Evolutionary conservation across 352 stramenopile genomes (phyloP), one percentile per base, ranked within the genome.

Genomic region (Phytopythium chamaehyphon): DNA sequence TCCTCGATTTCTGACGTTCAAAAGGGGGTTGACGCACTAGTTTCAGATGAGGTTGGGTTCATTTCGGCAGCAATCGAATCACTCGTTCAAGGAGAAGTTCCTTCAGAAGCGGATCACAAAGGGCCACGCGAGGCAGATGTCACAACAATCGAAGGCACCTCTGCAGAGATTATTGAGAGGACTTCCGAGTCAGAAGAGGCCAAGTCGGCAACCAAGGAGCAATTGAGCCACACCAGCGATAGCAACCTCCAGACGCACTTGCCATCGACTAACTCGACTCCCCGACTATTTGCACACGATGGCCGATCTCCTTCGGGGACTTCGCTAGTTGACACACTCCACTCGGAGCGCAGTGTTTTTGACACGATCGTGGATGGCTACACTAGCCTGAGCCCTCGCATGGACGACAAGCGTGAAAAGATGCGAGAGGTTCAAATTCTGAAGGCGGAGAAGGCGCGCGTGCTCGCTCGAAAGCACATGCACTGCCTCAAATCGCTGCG

Each of bases 381-480:
- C 47, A 47, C 37, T 5, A 28, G 36, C 15, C 47, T 67, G 16
- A 66, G 45, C 10, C 62, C 59, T 39, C 58, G 59, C 16, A 57
- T 47, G 22, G 47, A 52, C 24, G 59, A 46, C 45, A 64, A 47
- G 47, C 59, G 63, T 18, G 59, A 63, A 40, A 56, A 50, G 26
- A 47, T 59, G 10, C 48, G 63, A 9, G 59, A 76, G 21, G 67
- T 72, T 23, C 64, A 65, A 47, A 58, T 84, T 22, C 50, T 84
- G 7, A 66, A 59, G 3, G 62, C 67, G 16, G 73, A 84, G 61
- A 72, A 72, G 15, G 62, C 64, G 46, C 67, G 67, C 10, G 59
- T 84, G 23, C 54, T 81, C 7, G 64, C 67, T 5, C 68, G 73
- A n/a, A 66, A 72, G 37, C 73, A 84, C 45, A 49, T 79, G 14